A percentile compares a stretch with the other conserved stretches of the same genome.
Conservation (phyloP, 805 yeast species). For the Lipomyces chichibuensis region DNA sequence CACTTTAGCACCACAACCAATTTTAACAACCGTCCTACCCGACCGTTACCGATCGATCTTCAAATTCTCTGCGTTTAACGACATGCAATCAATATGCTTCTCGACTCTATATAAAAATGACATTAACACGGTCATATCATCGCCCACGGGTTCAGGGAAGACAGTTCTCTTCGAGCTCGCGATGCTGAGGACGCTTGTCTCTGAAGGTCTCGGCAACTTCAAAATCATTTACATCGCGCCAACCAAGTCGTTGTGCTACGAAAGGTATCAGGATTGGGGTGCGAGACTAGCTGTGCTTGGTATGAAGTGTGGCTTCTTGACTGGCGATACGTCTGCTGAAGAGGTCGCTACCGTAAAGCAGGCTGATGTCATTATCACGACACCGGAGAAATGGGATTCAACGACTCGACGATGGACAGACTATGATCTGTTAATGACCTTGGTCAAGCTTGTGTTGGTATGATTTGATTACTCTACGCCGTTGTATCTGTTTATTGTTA, state of each 20-base stretch:
- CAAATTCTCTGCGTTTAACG: conserved; percentile 49
- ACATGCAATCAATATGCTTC: conserved; percentile 56
- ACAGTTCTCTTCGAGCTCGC: conserved; percentile 60
- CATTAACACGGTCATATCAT: conserved; percentile 53
- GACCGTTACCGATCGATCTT: conserved; percentile 47
- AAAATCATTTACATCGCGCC: conserved; percentile 58
- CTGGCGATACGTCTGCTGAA: conserved; percentile 56
- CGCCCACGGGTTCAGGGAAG: conserved; percentile 67
- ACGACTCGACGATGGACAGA: conserved; percentile 58
- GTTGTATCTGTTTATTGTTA: background rate
- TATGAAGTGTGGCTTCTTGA: conserved; percentile 54
- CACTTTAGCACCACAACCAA: background rate
- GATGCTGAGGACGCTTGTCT: conserved; percentile 45
- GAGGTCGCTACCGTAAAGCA: conserved; percentile 53
- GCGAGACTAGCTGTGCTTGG: conserved; percentile 48
- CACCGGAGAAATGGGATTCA: conserved; percentile 67
- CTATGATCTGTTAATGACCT: conserved; percentile 46
- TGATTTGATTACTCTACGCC: conserved; percentile 59
- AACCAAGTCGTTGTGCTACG: conserved; percentile 59
- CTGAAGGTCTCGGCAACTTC: conserved; percentile 24
- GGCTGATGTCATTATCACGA: conserved; percentile 59
- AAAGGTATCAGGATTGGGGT: conserved; percentile 54
- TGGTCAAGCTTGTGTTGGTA: conserved; percentile 51
- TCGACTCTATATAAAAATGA: conserved; percentile 44
- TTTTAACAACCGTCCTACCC: conserved; percentile 42